Base-by-base conservation (phyloP, 2,329 filamentous ascomycete species). In the Fusarium coicis region DNA sequence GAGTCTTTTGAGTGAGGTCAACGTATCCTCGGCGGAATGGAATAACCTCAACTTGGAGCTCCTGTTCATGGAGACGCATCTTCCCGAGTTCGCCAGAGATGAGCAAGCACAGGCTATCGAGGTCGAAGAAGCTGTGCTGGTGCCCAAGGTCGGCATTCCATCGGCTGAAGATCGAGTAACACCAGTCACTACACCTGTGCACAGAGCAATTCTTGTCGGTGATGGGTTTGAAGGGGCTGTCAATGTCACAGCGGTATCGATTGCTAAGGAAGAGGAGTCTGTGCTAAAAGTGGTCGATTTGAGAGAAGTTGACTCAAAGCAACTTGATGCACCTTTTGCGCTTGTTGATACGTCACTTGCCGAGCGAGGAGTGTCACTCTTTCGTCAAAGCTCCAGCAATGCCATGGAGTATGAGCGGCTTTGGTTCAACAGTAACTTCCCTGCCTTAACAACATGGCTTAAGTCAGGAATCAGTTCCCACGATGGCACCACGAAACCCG, bases 141-240 rank as follows among this genome's bases (percentile, higher is more conserved):
- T 94, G 23, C 95, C 95, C 6, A 87, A 87, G 1, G 87, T 97
- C 39, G 90, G 93, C 26, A 93, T 93, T 46, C 89, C 89, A 10
- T 91, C 92, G 19, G 87, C 86, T 68, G 89, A 89, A 21, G 91
- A 91, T 14, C 86, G 90, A 68, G 87, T 90, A 63, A 90, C 91
- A 18, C 88, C 91, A 21, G 86, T 96, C 46, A 90, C 91, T 11
- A 94, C 94, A 49, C 95, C 96, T 0, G 94, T 98, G 2, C 96
- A 98, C 79, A 93, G 92, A 79, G 90, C 92, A 2, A 82, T 98
- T 21, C 77, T 98, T 15, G 88, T 97, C 14, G 91, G 90, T 0
- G 88, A 93, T 54, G 95, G 94, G 0, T 83, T 97, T 5, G 84
- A 89, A 59, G 94, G 93, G 12, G 89, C 92, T 2, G 85, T 91